phyloP scores from a whole-genome alignment of 1,284 basidiomycete genomes.

The Tilletia indica region DNA sequence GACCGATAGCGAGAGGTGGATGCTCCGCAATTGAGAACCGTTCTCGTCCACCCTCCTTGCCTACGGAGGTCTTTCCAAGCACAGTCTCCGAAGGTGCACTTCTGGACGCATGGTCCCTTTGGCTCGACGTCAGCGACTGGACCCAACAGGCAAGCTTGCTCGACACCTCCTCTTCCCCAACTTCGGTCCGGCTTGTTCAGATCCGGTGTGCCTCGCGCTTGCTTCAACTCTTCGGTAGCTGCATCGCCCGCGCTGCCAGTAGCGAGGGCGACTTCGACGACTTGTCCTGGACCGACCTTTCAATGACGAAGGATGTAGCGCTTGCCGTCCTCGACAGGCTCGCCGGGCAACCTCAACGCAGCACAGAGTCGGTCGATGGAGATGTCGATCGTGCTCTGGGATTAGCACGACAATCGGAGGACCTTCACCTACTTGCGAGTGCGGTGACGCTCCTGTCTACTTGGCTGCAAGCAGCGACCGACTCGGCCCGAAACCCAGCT shows the following conservation, averaged over 20 bases:
- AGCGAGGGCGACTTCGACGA: conserved; percentile 6
- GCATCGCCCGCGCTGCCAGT: conserved; percentile 5
- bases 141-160: neutral
- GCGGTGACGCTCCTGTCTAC: neutral
- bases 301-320: neutral
- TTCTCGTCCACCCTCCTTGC: neutral
- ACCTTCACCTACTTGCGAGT: neutral
- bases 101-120: conserved; percentile 12
- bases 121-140: conserved; percentile 11
- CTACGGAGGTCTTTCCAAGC: conserved; percentile 4
- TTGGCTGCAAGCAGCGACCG: conserved; percentile 5
- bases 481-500: neutral
- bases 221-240: neutral
- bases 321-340: neutral
- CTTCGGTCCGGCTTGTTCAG: neutral
- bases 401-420: neutral
- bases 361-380: neutral
- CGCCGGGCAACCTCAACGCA: neutral
- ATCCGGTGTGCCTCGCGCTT: neutral
- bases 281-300: neutral
- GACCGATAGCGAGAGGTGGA: neutral
- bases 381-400: neutral
- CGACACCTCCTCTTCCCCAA: neutral
- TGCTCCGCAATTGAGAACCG: neutral
- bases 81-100: conserved; percentile 4